These are phyloP conservation scores for Ustulina deusta DNA, from an alignment of 2,329 filamentous ascomycete species.

Conservation along the genomic window DNA sequence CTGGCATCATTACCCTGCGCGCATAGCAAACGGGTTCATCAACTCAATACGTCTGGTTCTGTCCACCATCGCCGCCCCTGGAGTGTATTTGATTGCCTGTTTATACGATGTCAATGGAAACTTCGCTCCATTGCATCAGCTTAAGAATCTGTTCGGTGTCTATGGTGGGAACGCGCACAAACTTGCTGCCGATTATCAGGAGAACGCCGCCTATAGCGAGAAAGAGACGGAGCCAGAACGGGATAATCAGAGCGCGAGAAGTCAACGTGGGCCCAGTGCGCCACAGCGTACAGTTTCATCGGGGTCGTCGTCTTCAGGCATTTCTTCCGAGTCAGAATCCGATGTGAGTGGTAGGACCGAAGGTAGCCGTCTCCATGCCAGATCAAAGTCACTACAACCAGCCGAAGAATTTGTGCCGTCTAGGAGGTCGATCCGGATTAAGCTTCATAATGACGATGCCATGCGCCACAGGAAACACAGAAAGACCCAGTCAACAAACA, in stretches of 20 bases:
- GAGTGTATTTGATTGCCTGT: conserved; percentile 83
- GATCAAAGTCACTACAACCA: conserved; percentile 71
- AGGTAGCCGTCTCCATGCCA: conserved; percentile 62
- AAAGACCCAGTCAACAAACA: conserved; percentile 66
- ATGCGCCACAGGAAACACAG: conserved; percentile 78
- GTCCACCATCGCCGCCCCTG: conserved; percentile 81
- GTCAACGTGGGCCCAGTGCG: conserved; percentile 43
- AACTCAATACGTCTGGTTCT: conserved; percentile 83
- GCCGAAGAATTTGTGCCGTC: conserved; percentile 74
- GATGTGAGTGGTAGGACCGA: conserved; percentile 59
- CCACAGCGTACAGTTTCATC: conserved; percentile 54
- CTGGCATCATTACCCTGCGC: conserved; percentile 72
- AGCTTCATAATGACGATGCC: conserved; percentile 82
- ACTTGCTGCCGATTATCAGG: conserved; percentile 58
- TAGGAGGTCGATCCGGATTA: conserved; percentile 89
- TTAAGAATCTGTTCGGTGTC: conserved; percentile 72
- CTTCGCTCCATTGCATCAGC: conserved; percentile 81
- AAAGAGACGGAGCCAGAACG: conserved; percentile 49
- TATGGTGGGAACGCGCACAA: conserved; percentile 60
- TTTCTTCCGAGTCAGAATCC: conserved; percentile 78
- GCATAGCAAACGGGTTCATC: conserved; percentile 77
- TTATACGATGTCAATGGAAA: conserved; percentile 84
- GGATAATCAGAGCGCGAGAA: conserved; percentile 46
- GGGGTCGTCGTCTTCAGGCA: conserved; percentile 70
- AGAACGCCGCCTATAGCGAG: conserved; percentile 47